These are phyloP conservation scores for Rhododendron mucronatum DNA, from an alignment of 148 eudicot species.

Conservation along the genomic window DNA sequence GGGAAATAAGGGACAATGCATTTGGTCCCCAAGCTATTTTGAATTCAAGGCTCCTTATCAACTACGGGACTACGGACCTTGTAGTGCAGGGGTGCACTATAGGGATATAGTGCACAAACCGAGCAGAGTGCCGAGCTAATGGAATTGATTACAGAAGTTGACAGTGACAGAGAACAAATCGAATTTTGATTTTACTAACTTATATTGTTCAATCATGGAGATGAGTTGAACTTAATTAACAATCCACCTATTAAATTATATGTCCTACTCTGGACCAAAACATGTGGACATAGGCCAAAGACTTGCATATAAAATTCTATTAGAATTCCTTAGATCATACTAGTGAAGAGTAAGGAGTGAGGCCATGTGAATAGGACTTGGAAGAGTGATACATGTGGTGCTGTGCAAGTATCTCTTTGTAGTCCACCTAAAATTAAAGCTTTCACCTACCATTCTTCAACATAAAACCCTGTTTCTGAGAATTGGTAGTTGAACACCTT, in stretches of 20 bases:
- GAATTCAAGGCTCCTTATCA: not conserved
- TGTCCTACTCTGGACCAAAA: not conserved
- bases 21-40: not conserved
- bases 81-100: not conserved
- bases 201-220: not conserved
- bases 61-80: not conserved
- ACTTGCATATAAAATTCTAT: not conserved
- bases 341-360: too few relatives aligned
- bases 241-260: not conserved
- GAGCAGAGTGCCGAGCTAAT: not conserved
- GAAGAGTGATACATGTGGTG: not conserved
- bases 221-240: not conserved
- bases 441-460: constrained; percentile 5
- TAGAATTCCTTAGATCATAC: too few relatives aligned
- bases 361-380: not conserved
- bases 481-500: not conserved
- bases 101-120: not conserved
- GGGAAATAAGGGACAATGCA: not conserved
- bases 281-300: not conserved
- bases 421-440: not conserved
- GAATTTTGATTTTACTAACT: not conserved
- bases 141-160: not conserved
- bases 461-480: not conserved
- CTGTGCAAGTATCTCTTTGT: not conserved
- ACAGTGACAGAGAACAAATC: not conserved